Evolutionary conservation across 768 basidiomycete species (phyloP).

Genomic region (Candolleomyces aberdarensis): DNA sequence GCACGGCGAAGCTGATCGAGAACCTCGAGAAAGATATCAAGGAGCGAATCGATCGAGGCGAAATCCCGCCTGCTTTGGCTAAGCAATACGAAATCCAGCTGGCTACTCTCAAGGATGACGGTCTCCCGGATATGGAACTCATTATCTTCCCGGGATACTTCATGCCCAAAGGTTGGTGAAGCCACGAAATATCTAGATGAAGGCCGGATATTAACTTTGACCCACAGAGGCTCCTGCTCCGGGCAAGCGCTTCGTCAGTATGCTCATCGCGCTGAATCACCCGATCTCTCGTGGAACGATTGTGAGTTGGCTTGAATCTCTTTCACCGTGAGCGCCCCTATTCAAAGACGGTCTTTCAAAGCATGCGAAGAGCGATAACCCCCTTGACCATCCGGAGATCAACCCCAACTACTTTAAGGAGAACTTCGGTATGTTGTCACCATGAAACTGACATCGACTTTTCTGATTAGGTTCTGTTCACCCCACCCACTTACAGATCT

Average conservation of each 20-base stretch:
- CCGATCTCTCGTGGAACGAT: constrained; percentile 11
- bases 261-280: constrained; percentile 8
- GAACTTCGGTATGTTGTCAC: constrained; percentile 29
- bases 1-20: constrained; percentile 14
- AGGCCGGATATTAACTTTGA: neutral
- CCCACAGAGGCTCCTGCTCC: constrained; percentile 6
- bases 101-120: constrained; percentile 21
- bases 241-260: constrained; percentile 8
- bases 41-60: constrained; percentile 17
- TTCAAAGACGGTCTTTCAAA: neutral
- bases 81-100: constrained; percentile 41
- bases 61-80: constrained; percentile 27
- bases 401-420: constrained; percentile 43
- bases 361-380: constrained; percentile 32
- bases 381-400: constrained; percentile 30
- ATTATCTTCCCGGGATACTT: constrained; percentile 21
- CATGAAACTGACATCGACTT: neutral
- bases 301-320: neutral
- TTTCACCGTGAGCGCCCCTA: too few relatives aligned
- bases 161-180: constrained; percentile 1
- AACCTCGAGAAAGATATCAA: constrained; percentile 22
- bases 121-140: constrained; percentile 23
- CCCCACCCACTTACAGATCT: constrained; percentile 20
- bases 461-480: neutral
- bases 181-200: neutral